Evolutionary conservation across 1,284 basidiomycete species (phyloP), one percentile per base, ranked within the genome.

Genomic region (Ustilago lituana): DNA sequence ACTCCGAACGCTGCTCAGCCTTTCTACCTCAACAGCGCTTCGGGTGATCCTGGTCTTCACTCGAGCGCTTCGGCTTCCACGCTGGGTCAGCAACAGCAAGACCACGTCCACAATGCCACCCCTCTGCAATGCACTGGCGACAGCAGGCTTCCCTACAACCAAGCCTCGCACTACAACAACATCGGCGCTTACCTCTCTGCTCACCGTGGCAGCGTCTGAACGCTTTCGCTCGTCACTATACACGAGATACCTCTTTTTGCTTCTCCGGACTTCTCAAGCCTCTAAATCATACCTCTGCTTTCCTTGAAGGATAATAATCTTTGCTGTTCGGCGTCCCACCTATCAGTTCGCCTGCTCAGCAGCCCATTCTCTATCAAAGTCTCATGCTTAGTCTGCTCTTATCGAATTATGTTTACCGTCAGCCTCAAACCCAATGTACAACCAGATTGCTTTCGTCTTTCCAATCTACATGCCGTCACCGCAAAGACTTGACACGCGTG

Each of bases 131-230:
- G 59, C 37, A 26, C 58, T 20, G 38, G 31, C 31, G 35, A 36
- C 29, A 63, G 36, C 46, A 27, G 55, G 15, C 31, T 58, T 15
- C 36, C 61, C 26, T 50, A 52, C 29, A n/a, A n/a, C n/a, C n/a
- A n/a, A n/a, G n/a, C n/a, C 36, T 12, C 53, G 9, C 49, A 48
- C 9, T 54, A 55, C 26, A 22, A 50, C 36, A 61, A 38, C 39
- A 23, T 75, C 6, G 70, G 70, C 19, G 73, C 73, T n/a, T 75
- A 75, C 46, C 52, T 75, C n/a, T 61, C 64, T 35, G 65, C 69
- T 10, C 69, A 74, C 32, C 65, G 73, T 19, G 70, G 70, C 39
- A 75, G 73, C 52, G 61, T 69, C 38, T 73, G 45, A 23, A n/a
- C n/a, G n/a, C n/a, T n/a, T n/a, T n/a, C n/a, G n/a, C n/a, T n/a